Conservation (phyloP, 73 alveolate genomes). For the Paramecium sexaurelia region DNA sequence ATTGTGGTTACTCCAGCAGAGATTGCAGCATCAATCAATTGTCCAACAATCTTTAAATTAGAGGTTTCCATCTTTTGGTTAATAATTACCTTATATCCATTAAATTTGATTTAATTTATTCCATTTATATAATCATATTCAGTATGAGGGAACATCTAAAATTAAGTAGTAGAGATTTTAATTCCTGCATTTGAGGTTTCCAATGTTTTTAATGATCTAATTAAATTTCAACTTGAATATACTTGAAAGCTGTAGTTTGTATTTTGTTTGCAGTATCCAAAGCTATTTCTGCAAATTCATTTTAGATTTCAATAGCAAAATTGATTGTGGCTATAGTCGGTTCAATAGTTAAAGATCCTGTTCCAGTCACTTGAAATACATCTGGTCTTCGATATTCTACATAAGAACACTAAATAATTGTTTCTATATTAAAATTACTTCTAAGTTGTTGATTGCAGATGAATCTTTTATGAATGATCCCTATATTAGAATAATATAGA, state of each 20-base stretch:
- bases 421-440: neutral
- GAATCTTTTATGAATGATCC: neutral
- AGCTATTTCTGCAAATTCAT: neutral
- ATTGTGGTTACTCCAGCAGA: constrained; percentile 14
- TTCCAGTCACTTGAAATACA: neutral
- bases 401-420: neutral
- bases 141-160: constrained; percentile 9
- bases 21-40: constrained; percentile 34
- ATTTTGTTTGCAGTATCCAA: neutral
- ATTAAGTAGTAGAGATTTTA: constrained; percentile 30
- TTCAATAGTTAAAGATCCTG: neutral
- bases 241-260: neutral
- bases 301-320: neutral
- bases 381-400: constrained; percentile 22
- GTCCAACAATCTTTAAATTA: constrained; percentile 8
- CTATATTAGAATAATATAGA: neutral
- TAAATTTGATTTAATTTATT: neutral
- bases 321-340: constrained; percentile 5
- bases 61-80: neutral
- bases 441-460: neutral
- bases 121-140: neutral
- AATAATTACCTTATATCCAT: neutral
- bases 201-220: neutral
- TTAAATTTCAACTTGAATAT: neutral
- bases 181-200: neutral